Evolutionary conservation across 345 rosid genomes (phyloP).

Genomic region (Geranium rotundifolium): DNA sequence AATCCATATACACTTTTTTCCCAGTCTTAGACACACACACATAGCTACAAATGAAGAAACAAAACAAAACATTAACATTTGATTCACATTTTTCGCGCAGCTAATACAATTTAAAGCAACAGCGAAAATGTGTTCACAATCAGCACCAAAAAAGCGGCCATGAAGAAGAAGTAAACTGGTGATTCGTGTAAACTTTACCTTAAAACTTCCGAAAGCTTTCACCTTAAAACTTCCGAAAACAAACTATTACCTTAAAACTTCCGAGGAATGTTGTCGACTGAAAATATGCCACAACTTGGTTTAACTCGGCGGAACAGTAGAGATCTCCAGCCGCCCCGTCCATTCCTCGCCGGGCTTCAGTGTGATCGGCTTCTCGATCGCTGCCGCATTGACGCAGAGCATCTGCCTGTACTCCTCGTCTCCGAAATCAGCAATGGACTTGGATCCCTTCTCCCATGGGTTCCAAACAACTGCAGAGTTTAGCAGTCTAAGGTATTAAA

Average conservation of each 20-base stretch:
- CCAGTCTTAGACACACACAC: not conserved
- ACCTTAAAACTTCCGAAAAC: no score
- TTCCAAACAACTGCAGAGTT: constrained; percentile 72
- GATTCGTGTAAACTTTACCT: not conserved
- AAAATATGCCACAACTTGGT: not conserved
- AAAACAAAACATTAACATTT: not conserved
- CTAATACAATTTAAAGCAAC: not conserved
- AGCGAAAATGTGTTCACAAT: not conserved
- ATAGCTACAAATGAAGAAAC: not conserved
- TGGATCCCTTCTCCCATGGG: constrained; percentile 95
- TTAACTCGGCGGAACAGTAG: constrained; percentile 43
- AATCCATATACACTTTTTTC: not conserved
- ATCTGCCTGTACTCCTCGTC: constrained; percentile 82
- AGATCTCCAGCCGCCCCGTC: constrained; percentile 66
- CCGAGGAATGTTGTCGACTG: no score
- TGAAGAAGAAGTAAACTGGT: no score
- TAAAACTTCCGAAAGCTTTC: no score
- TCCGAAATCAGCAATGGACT: constrained; percentile 60
- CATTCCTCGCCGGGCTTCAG: constrained; percentile 87
- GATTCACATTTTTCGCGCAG: not conserved
- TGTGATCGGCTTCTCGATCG: constrained; percentile 55
- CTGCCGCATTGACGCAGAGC: constrained; percentile 87
- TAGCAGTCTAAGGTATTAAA: not conserved
- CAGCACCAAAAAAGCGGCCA: not conserved
- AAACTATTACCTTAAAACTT: no score